phyloP scores from a whole-genome alignment of 805 yeast genomes.

The Pichia cephalocereana region DNA sequence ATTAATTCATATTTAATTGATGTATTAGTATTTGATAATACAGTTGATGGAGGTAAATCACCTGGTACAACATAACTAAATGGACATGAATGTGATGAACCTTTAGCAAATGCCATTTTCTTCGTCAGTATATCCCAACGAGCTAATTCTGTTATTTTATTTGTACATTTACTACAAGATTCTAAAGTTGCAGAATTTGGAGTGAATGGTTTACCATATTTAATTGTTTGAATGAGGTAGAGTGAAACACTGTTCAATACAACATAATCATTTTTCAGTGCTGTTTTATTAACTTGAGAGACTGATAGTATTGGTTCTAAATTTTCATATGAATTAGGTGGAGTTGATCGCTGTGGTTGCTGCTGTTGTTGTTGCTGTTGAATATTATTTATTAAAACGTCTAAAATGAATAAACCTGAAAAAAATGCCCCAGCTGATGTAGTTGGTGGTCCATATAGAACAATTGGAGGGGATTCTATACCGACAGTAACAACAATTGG shows the following conservation, averaged over 20 bases:
- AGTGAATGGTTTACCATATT: slow-evolving; percentile 56
- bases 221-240: slow-evolving; percentile 62
- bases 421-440: slow-evolving; percentile 82
- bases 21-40: slow-evolving; percentile 45
- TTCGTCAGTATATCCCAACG: slow-evolving; percentile 77
- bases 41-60: slow-evolving; percentile 69
- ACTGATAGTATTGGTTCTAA: slow-evolving; percentile 19
- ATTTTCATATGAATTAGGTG: background rate
- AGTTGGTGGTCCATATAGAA: slow-evolving; percentile 67
- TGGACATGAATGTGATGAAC: slow-evolving; percentile 75
- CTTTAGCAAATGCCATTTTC: slow-evolving; percentile 49
- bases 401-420: slow-evolving; percentile 66
- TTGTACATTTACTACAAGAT: slow-evolving; percentile 51
- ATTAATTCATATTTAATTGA: slow-evolving; percentile 64
- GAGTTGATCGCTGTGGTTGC: background rate
- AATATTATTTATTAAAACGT: slow-evolving; percentile 27
- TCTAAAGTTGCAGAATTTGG: slow-evolving; percentile 41
- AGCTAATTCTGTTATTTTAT: slow-evolving; percentile 54
- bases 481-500: slow-evolving; percentile 40
- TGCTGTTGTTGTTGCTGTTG: background rate
- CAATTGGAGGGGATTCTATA: slow-evolving; percentile 87
- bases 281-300: slow-evolving; percentile 12
- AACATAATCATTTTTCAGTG: slow-evolving; percentile 31
- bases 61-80: slow-evolving; percentile 89
- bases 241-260: slow-evolving; percentile 51